Evolutionary conservation across 306 rosid genomes (phyloP).

Genomic region (Lithocarpus polystachyus): DNA sequence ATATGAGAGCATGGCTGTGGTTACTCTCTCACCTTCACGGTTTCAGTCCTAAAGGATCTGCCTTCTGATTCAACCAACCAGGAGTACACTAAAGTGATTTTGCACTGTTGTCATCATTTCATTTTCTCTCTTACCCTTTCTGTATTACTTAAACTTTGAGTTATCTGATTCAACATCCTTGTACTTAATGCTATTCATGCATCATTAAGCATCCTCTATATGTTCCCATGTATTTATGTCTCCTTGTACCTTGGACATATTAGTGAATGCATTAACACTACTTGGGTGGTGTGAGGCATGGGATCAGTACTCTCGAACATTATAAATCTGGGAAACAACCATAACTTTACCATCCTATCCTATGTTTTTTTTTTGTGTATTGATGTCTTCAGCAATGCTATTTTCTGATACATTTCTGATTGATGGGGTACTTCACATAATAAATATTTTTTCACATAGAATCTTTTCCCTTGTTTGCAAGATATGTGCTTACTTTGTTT

Average conservation of each 20-base stretch:
- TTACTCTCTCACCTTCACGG: not conserved
- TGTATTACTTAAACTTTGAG: not conserved
- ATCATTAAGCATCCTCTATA: not conserved
- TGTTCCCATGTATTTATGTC: not conserved
- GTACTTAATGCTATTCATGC: not conserved
- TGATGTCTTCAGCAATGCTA: not conserved
- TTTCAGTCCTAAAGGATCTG: not conserved
- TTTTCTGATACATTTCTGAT: not conserved
- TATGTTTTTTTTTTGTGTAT: not conserved
- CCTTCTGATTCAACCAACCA: not conserved
- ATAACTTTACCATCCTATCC: not conserved
- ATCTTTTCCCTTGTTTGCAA: not conserved
- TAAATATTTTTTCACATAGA: not conserved
- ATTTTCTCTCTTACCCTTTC: not conserved
- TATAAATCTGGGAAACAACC: not conserved
- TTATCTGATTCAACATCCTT: not conserved
- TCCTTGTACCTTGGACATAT: not conserved
- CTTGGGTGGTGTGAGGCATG: not conserved
- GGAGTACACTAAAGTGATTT: not conserved
- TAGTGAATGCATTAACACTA: not conserved
- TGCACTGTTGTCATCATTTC: not conserved
- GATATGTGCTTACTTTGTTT: not conserved
- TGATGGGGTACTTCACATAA: not conserved
- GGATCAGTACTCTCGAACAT: too few relatives aligned
- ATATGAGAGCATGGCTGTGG: not conserved